These are phyloP conservation scores for Paramyrothecium sp. DNA, from an alignment of 2,329 filamentous ascomycete species.

Conservation along the genomic window DNA sequence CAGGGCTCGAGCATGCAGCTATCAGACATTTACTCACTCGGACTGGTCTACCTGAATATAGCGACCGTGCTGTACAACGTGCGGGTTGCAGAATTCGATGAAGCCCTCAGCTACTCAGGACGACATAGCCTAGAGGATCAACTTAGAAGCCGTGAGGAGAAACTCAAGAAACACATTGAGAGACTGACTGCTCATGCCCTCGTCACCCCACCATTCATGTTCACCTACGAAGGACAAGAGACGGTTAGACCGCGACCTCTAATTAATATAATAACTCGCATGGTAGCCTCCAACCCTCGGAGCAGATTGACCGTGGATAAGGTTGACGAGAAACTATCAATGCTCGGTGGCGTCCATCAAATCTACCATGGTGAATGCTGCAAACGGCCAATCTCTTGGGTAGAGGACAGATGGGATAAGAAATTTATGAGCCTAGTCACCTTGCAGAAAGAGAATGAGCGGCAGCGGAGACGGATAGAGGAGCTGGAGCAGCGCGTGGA, in stretches of 20 bases:
- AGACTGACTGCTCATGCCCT: conserved; percentile 32
- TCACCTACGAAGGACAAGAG: conserved; percentile 32
- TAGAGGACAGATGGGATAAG: conserved; percentile 35
- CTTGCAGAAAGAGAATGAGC: conserved; percentile 29
- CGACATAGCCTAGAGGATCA: conserved; percentile 27
- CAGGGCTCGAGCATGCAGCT: conserved; percentile 41
- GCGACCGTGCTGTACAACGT: conserved; percentile 41
- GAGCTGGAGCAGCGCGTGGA: conserved; percentile 34
- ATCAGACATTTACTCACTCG: conserved; percentile 48
- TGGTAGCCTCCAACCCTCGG: conserved; percentile 30
- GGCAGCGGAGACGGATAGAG: conserved; percentile 28
- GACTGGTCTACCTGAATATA: conserved; percentile 43
- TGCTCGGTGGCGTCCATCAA: conserved; percentile 45
- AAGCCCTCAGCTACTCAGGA: conserved; percentile 27
- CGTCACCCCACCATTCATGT: conserved; percentile 31
- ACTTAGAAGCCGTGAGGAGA: conserved; percentile 28
- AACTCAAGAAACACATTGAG: conserved; percentile 30
- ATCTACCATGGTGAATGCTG: conserved; percentile 46
- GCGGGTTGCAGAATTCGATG: conserved; percentile 36
- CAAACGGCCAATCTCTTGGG: conserved; percentile 34
- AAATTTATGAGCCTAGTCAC: conserved; percentile 23
- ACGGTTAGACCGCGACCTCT: conserved; percentile 40
- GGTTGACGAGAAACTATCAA: conserved; percentile 38
- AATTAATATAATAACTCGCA: conserved; percentile 32
- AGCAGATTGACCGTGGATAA: conserved; percentile 31